phyloP scores from a whole-genome alignment of 164 flowering plant genomes.

The Chimonanthus salicifolius region DNA sequence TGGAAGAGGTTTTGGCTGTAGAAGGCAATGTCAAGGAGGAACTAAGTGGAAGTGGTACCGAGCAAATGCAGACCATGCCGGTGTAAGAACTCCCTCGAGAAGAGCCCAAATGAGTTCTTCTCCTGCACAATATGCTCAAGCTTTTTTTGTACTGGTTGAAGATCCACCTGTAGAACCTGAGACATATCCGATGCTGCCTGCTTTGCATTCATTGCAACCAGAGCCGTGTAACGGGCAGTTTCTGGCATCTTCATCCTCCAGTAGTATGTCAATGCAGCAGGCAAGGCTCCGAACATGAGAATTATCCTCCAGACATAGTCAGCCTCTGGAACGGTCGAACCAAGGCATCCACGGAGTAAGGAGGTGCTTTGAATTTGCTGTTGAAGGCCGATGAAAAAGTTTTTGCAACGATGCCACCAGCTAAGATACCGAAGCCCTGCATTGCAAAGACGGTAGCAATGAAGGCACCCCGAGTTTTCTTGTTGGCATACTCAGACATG shows the following conservation, averaged over 20 bases:
- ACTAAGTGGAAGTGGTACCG: conserved; percentile 26
- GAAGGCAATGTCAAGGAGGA: conserved; percentile 17
- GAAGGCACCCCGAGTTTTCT: conserved; percentile 33
- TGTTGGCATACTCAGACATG: conserved; percentile 41
- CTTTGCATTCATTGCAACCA: conserved; percentile 35
- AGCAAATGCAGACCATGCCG: conserved; percentile 33
- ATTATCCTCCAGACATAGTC: conserved; percentile 35
- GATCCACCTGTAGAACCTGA: conserved; percentile 28
- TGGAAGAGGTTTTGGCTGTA: conserved; percentile 23
- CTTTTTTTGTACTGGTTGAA: conserved; percentile 27
- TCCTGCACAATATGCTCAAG: conserved; percentile 2
- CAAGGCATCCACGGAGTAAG: conserved; percentile 9
- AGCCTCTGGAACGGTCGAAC: conserved; percentile 27
- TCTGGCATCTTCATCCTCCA: conserved; percentile 50
- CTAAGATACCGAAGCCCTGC: conserved; percentile 36
- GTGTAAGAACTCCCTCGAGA: conserved; percentile 23
- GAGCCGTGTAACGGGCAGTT: conserved; percentile 45
- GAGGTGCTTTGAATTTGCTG: conserved; percentile 9
- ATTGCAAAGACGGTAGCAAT: conserved; percentile 38
- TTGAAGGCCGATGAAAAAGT: conserved; percentile 21
- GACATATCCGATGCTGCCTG: conserved; percentile 39
- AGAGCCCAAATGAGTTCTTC: conserved; percentile 20
- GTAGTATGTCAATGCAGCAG: conserved; percentile 35
- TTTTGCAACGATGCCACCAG: conserved; percentile 31
- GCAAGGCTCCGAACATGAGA: conserved; percentile 39